Percentiles rank a stretch among this genome's conserved stretches.
Conservation (phyloP, 1,284 basidiomycete genomes). For the Irpex sp. region DNA sequence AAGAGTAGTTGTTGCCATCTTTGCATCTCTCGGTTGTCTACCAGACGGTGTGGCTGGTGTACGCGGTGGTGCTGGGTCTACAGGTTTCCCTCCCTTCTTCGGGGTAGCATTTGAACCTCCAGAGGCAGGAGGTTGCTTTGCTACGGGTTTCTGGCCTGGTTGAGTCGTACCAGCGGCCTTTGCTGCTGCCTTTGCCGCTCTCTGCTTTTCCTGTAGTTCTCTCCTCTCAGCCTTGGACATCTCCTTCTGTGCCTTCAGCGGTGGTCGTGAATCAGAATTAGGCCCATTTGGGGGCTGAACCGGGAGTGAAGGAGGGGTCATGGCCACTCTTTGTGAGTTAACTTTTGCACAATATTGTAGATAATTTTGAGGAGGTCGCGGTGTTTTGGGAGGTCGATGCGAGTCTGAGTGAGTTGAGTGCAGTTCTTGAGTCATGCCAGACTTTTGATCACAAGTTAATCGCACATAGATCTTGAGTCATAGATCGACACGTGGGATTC, state of each 20-base stretch:
- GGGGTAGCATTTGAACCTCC: neutral
- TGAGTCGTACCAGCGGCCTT: slow-evolving; percentile 21
- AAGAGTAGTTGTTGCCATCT: slow-evolving; percentile 14
- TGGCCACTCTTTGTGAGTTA: slow-evolving; percentile 9
- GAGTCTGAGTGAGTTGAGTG: slow-evolving; percentile 10
- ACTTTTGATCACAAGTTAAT: slow-evolving; percentile 6
- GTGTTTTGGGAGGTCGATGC: neutral
- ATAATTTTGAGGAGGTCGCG: neutral
- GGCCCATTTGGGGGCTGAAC: slow-evolving; percentile 25
- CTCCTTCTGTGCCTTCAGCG: slow-evolving; percentile 44
- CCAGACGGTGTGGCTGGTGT: slow-evolving; percentile 12
- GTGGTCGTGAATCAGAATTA: slow-evolving; percentile 10
- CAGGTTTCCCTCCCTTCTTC: slow-evolving; percentile 15
- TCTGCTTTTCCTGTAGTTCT: slow-evolving; percentile 75
- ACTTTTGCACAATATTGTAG: neutral
- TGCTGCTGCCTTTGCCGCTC: slow-evolving; percentile 63
- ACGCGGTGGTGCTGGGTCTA: slow-evolving; percentile 17
- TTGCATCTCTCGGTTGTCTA: slow-evolving; percentile 20
- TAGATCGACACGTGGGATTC: slow-evolving; percentile 3
- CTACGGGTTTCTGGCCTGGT: slow-evolving; percentile 6
- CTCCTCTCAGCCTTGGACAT: slow-evolving; percentile 79
- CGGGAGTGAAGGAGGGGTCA: slow-evolving; percentile 24
- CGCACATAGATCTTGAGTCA: slow-evolving; percentile 1
- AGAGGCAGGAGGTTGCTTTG: slow-evolving; percentile 9
- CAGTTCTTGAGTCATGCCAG: slow-evolving; percentile 21